Percentiles rank a stretch among this genome's conserved stretches.
These are phyloP conservation scores for Trametes cinnabarina DNA, from an alignment of 768 basidiomycete genomes.

Conservation along the genomic window DNA sequence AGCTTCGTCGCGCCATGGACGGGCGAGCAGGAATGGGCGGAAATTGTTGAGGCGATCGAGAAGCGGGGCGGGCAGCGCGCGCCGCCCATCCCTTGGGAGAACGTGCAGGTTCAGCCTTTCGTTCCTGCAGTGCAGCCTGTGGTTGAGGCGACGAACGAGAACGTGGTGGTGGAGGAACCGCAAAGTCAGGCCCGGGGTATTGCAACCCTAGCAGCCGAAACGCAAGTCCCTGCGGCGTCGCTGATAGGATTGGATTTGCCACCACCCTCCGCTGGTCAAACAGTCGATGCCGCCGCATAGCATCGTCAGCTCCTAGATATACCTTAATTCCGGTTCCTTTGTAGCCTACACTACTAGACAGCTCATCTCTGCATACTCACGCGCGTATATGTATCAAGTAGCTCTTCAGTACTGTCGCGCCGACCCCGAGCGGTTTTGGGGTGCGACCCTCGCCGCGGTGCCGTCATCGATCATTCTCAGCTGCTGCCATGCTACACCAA, in stretches of 20 bases:
- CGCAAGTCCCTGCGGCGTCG: not conserved
- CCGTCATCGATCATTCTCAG: conserved; percentile 3
- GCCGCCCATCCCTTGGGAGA: conserved; percentile 5
- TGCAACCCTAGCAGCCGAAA: not conserved
- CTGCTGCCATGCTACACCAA: conserved; percentile 2
- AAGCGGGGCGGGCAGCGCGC: conserved; percentile 30
- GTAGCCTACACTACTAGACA: too few relatives aligned
- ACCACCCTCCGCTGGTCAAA: not conserved
- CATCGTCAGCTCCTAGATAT: not conserved
- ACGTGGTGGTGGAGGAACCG: not conserved
- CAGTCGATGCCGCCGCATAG: not conserved
- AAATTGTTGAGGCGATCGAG: conserved; percentile 53
- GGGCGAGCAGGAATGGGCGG: conserved; percentile 60
- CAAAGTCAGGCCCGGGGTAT: not conserved
- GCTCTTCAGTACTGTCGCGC: not conserved
- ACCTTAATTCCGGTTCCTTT: not conserved
- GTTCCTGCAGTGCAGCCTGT: not conserved
- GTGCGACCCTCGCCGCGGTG: conserved; percentile 6
- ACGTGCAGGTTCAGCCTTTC: not conserved
- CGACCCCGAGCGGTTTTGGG: not conserved
- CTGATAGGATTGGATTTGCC: conserved; percentile 4
- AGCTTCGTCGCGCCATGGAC: conserved; percentile 52
- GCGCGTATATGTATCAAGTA: not conserved
- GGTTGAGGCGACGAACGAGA: not conserved
- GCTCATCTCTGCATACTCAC: too few relatives aligned